Conservation (phyloP, 129 eudicot species). For the Pulicaria dysenterica region DNA sequence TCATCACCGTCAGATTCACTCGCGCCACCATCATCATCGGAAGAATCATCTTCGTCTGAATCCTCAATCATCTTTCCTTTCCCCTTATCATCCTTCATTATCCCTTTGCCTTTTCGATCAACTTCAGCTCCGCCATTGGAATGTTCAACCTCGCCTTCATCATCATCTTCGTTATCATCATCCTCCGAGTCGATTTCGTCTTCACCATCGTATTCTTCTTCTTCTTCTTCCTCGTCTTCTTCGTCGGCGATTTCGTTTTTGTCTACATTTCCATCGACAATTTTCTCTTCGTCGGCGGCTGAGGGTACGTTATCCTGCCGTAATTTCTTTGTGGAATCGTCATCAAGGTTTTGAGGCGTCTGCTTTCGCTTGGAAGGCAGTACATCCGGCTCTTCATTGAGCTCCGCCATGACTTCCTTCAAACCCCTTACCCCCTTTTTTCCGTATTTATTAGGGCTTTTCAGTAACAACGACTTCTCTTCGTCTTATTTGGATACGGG, state of each 20-base stretch:
- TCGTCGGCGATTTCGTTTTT: conserved; percentile 34
- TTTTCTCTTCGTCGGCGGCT: conserved; percentile 27
- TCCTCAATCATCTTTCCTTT: conserved; percentile 81
- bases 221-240: conserved; percentile 43
- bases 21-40: conserved; percentile 41
- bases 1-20: conserved; percentile 47
- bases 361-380: conserved; percentile 54
- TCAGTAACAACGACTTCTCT: background rate
- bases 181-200: conserved; percentile 23
- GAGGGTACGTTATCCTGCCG: conserved; percentile 25
- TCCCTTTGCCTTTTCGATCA: conserved; percentile 66
- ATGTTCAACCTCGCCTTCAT: conserved; percentile 39
- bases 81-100: conserved; percentile 69
- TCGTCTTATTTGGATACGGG: background rate
- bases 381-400: conserved; percentile 45
- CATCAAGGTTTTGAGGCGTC: conserved; percentile 2
- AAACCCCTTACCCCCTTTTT: conserved; percentile 8
- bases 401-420: conserved; percentile 49
- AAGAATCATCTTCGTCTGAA: conserved; percentile 59
- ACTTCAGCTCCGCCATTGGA: conserved; percentile 38
- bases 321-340: conserved; percentile 45
- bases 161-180: conserved; percentile 36
- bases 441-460: conserved; percentile 32
- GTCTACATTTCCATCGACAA: background rate
- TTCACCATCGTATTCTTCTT: conserved; percentile 30